Evolutionary conservation across 306 rosid genomes (phyloP), one percentile per base, ranked within the genome.

Genomic region (Benincasa hispida): DNA sequence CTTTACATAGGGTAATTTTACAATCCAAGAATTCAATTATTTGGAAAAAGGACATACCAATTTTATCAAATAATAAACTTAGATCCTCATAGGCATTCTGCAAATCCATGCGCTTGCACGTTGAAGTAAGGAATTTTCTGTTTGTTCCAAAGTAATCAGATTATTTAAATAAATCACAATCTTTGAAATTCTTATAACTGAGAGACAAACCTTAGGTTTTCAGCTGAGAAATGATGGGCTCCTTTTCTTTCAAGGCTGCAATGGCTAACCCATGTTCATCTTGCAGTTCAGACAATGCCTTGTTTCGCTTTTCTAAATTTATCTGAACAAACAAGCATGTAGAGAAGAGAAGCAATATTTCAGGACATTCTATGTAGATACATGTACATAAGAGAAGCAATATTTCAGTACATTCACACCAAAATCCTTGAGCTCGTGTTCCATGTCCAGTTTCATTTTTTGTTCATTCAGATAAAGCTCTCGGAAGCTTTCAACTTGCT

Each of bases 361-460:
- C 56, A 42, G 13, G 35, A 6, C 6, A 69, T 13, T 45, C n/a
- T 6, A 12, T 15, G 21, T 22, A 68, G 75, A 50, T 50, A 50
- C 5, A 9, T 77, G 47, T 45, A 24, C 0, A 10, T 45, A 12
- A 59, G 69, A 30, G 47, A 42, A 69, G 45, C 74, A 35, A 37
- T 24, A 8, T 25, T 34, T 63, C 74, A 11, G n/a, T 17, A 5
- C 18, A 67, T 21, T 74, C 21, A 60, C 63, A 90, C 98, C 92
- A 86, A 96, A 93, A 59, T 86, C 92, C 76, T 87, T 87, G 45
- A 93, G 92, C 85, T 87, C 93, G 3, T 83, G 82, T 85, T 91
- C 91, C 62, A 91, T 62, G 79, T 86, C 89, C 79, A 84, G 80
- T 82, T 87, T 93, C 84, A 86, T 89, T 79, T 93, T 97, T 87